These are phyloP conservation scores for Ogataea trehaloabstinens DNA, from an alignment of 805 yeast species.

Conservation along the genomic window DNA sequence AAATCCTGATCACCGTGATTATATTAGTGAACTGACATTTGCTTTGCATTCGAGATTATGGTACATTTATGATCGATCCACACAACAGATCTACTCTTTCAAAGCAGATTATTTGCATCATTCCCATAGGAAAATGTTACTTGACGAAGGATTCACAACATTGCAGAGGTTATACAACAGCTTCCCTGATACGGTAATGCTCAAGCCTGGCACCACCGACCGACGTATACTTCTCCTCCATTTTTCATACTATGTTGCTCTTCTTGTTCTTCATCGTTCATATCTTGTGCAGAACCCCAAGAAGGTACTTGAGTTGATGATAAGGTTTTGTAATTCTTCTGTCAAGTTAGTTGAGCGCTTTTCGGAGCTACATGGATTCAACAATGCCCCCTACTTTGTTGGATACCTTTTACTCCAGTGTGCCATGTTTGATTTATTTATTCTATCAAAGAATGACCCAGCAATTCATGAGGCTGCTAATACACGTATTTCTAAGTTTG, in stretches of 20 bases:
- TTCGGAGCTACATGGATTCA: constrained; percentile 14
- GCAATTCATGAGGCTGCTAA: constrained; percentile 18
- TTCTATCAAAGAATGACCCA: constrained; percentile 26
- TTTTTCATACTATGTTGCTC: constrained; percentile 28
- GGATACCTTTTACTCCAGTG: constrained; percentile 32
- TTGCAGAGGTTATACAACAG: constrained; percentile 22
- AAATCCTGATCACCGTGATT: constrained; percentile 7
- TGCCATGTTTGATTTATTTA: constrained; percentile 33
- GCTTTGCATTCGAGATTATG: constrained; percentile 30
- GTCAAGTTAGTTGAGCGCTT: constrained; percentile 19
- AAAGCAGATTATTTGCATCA: constrained; percentile 33
- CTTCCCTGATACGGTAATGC: constrained; percentile 20
- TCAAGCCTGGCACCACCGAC: constrained; percentile 12
- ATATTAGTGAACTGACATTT: constrained; percentile 26
- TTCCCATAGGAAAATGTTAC: constrained; percentile 30
- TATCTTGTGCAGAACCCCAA: constrained; percentile 31
- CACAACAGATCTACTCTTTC: constrained; percentile 35
- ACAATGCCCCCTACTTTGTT: constrained; percentile 30
- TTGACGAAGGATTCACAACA: constrained; percentile 29
- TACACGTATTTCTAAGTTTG: constrained; percentile 19
- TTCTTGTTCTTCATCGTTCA: constrained; percentile 30
- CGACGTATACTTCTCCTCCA: constrained; percentile 27
- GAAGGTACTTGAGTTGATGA: constrained; percentile 24
- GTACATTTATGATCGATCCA: constrained; percentile 31
- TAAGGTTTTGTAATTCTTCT: constrained; percentile 26